Evolutionary conservation across 1,284 basidiomycete genomes (phyloP).

Genomic region (Volvariella surrecta): DNA sequence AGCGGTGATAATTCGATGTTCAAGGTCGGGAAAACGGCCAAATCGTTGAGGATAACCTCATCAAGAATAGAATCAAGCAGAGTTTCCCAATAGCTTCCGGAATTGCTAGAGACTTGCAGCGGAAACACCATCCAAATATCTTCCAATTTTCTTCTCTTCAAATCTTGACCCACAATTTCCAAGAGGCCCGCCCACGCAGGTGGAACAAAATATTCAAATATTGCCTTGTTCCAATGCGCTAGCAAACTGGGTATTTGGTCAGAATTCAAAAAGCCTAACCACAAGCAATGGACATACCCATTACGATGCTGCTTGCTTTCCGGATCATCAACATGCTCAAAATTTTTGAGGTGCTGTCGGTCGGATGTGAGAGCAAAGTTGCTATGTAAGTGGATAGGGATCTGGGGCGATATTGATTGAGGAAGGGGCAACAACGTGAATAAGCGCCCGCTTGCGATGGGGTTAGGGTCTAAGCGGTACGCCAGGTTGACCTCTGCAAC

Average conservation of each 20-base stretch:
- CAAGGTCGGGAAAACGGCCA: neutral
- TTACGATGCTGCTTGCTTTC: neutral
- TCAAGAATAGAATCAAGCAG: neutral
- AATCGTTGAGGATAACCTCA: neutral
- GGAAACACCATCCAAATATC: neutral
- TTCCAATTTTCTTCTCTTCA: neutral
- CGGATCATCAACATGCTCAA: neutral
- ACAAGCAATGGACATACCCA: neutral
- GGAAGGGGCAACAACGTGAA: constrained; percentile 43
- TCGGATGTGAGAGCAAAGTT: constrained; percentile 38
- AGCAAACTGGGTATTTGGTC: neutral
- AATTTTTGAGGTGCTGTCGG: constrained; percentile 27
- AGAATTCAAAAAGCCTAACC: neutral
- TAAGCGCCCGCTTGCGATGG: constrained; percentile 23
- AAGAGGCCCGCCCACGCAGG: neutral
- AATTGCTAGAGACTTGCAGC: neutral
- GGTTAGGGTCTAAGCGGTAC: constrained; percentile 15
- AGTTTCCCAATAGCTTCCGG: neutral
- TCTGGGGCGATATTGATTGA: constrained; percentile 27
- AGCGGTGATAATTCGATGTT: neutral
- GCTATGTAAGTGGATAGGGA: constrained; percentile 36
- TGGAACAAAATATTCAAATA: neutral
- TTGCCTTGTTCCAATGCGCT: neutral
- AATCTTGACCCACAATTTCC: neutral
- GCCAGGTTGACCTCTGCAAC: constrained; percentile 29